Evolutionary conservation across 2,329 filamentous ascomycete species (phyloP).

Genomic region (Trichothecium sympodiale): DNA sequence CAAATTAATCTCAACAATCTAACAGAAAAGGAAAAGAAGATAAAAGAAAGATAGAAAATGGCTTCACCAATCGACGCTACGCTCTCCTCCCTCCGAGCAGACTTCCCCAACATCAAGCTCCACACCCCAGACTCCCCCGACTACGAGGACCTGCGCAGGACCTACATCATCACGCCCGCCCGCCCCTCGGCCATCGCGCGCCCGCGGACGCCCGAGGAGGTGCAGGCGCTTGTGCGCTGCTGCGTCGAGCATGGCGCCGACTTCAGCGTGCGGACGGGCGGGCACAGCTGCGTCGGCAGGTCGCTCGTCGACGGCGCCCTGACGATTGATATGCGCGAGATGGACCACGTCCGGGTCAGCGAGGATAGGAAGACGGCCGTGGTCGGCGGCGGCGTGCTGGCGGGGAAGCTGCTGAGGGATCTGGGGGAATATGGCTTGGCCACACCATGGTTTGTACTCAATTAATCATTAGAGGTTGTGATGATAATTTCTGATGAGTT

Average conservation of each 20-base stretch:
- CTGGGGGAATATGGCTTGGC: constrained; percentile 6
- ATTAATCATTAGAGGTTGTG: too few species aligned
- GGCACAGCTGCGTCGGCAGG: constrained; percentile 6
- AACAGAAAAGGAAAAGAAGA: too few species aligned
- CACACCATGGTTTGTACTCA: constrained; percentile 1
- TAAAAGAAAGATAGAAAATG: too few species aligned
- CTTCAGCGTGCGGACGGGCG: constrained; percentile 7
- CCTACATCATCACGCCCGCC: neutral
- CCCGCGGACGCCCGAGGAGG: neutral
- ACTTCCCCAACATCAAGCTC: neutral
- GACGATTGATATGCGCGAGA: constrained; percentile 7
- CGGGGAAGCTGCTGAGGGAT: constrained; percentile 4
- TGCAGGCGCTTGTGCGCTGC: neutral
- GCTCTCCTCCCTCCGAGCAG: neutral
- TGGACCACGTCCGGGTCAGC: constrained; percentile 5
- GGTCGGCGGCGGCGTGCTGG: constrained; percentile 8
- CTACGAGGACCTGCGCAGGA: constrained; percentile 1
- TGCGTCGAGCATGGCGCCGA: neutral
- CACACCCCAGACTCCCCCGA: neutral
- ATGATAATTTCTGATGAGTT: too few species aligned
- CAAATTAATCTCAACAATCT: too few species aligned
- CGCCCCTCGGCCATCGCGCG: constrained; percentile 1
- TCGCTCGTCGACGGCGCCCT: constrained; percentile 6
- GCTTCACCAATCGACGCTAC: neutral
- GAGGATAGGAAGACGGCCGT: constrained; percentile 6